A percentile compares a stretch with the other conserved stretches of the same genome.
phyloP scores from a whole-genome alignment of 306 rosid species.

The Pyrus pyrifolia region DNA sequence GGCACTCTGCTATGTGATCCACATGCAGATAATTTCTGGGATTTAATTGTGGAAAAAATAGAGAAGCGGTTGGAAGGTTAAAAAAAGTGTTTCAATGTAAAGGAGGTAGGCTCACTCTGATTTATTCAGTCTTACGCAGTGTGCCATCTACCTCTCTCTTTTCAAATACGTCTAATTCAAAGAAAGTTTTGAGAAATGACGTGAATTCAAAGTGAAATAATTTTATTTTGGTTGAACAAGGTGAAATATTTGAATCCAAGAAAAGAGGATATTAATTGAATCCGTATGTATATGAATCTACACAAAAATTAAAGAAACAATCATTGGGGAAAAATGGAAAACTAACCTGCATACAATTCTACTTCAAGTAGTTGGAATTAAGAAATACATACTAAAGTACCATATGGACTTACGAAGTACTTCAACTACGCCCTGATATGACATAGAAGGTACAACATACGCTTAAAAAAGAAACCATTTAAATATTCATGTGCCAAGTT shows the following conservation, averaged over 20 bases:
- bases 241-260: neutral
- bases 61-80: neutral
- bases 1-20: neutral
- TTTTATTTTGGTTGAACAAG: too few relatives aligned
- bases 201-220: neutral
- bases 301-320: neutral
- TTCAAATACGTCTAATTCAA: neutral
- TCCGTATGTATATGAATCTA: neutral
- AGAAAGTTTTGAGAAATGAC: neutral
- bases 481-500: slow-evolving; percentile 51
- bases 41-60: neutral
- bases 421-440: neutral
- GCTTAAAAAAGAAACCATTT: slow-evolving; percentile 55
- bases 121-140: neutral
- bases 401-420: neutral
- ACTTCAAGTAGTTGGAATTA: neutral
- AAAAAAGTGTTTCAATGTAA: neutral
- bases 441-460: neutral
- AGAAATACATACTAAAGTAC: neutral
- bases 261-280: neutral
- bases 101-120: neutral
- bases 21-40: neutral
- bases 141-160: neutral
- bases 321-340: neutral
- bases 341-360: neutral